phyloP scores from a whole-genome alignment of 23 red algal genomes.

The Porphyridium purpureum region DNA sequence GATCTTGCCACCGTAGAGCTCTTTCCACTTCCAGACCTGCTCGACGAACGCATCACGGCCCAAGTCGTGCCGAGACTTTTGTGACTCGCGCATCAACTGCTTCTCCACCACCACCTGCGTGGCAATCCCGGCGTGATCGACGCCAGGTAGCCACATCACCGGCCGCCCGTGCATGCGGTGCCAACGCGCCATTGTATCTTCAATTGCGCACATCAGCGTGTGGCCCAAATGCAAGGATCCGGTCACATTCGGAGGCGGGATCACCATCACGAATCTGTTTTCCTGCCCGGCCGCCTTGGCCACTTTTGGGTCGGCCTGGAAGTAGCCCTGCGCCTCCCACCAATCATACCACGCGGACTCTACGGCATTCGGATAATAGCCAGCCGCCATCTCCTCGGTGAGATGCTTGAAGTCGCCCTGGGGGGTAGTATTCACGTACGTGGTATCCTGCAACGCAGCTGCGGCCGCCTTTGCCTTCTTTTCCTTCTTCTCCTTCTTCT shows the following conservation, averaged over 20 bases:
- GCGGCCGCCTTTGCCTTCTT: too few species aligned
- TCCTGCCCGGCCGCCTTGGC: constrained; percentile 6
- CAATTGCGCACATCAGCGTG: constrained; percentile 75
- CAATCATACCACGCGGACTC: constrained; percentile 96
- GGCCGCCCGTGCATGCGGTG: constrained; percentile 89
- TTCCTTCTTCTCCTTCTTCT: too few species aligned
- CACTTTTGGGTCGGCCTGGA: constrained; percentile 25
- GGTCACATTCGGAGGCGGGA: constrained; percentile 96
- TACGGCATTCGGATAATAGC: constrained; percentile 65
- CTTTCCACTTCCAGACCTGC: constrained; percentile 95
- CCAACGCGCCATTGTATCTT: constrained; percentile 78
- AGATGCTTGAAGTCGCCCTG: constrained; percentile 66
- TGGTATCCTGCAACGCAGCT: too few species aligned
- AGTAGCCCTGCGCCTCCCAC: constrained; percentile 89
- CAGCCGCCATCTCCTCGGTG: constrained; percentile 40
- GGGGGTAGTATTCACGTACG: constrained; percentile 66
- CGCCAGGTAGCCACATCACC: constrained; percentile 68
- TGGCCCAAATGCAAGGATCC: constrained; percentile 94
- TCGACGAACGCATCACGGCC: constrained; percentile 72
- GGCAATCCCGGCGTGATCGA: constrained; percentile 96
- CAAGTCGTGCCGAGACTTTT: constrained; percentile 55
- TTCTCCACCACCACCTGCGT: constrained; percentile 96
- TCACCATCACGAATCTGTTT: constrained; percentile 85
- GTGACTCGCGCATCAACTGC: constrained; percentile 48
- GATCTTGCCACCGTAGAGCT: constrained; percentile 86